phyloP scores from a whole-genome alignment of 129 eudicot genomes.

The Calendula officinalis region DNA sequence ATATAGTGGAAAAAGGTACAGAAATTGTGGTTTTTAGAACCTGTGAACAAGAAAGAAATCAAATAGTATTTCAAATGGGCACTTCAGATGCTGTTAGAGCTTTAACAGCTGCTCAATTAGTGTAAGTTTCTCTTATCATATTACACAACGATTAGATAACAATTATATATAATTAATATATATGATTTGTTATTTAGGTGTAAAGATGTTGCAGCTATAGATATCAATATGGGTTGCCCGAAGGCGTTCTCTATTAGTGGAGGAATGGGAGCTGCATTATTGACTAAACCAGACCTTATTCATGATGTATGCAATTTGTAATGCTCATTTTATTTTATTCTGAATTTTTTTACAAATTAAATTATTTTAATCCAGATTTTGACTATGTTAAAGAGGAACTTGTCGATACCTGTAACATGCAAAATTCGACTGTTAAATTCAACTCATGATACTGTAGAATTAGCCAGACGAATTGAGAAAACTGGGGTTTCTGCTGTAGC shows the following conservation, averaged over 20 bases:
- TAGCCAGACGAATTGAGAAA: conserved; percentile 81
- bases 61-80: conserved; percentile 91
- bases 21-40: conserved; percentile 77
- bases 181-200: conserved; percentile 42
- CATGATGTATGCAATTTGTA: conserved; percentile 58
- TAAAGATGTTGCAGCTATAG: conserved; percentile 80
- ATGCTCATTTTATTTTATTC: not conserved
- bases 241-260: conserved; percentile 83
- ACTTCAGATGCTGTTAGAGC: conserved; percentile 92
- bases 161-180: not conserved
- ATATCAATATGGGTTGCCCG: conserved; percentile 90
- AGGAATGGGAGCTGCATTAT: conserved; percentile 91
- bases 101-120: conserved; percentile 72
- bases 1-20: conserved; percentile 84
- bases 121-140: conserved; percentile 49
- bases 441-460: conserved; percentile 71
- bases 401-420: conserved; percentile 82
- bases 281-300: conserved; percentile 78
- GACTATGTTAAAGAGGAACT: conserved; percentile 81
- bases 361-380: conserved; percentile 50
- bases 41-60: conserved; percentile 61
- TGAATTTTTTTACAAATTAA: conserved; percentile 11
- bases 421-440: conserved; percentile 74
- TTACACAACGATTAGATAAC: not conserved
- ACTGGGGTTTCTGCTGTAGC: conserved; percentile 90